Percentiles rank a stretch among this genome's conserved stretches.
phyloP scores from a whole-genome alignment of 768 basidiomycete species.

The Hortiboletus campestris region DNA sequence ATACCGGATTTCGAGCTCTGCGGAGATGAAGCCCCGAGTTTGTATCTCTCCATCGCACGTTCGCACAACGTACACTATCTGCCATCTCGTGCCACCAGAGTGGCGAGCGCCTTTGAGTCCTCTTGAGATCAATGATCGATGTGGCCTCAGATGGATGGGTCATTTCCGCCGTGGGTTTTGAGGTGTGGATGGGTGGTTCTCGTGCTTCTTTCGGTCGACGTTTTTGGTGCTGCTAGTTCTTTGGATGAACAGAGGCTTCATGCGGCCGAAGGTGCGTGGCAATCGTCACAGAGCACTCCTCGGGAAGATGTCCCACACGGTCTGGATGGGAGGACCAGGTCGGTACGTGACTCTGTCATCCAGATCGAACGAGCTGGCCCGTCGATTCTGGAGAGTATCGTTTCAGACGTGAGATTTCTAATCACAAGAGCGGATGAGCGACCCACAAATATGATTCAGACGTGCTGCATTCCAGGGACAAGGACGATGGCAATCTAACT shows the following conservation, averaged over 20 bases:
- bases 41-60: slow-evolving; percentile 27
- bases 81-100: slow-evolving; percentile 8
- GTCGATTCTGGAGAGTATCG: background rate
- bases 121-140: slow-evolving; percentile 24
- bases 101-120: slow-evolving; percentile 8
- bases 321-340: background rate
- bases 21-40: slow-evolving; percentile 27
- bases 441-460: background rate
- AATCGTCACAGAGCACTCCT: background rate
- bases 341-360: background rate
- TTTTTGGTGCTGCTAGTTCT: slow-evolving; percentile 9
- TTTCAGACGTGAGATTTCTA: background rate
- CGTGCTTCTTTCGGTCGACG: slow-evolving; percentile 7
- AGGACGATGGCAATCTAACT: slow-evolving; percentile 1
- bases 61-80: slow-evolving; percentile 18
- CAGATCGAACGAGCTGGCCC: slow-evolving; percentile 3
- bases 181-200: slow-evolving; percentile 1
- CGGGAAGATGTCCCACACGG: background rate
- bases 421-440: background rate
- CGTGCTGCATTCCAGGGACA: slow-evolving; percentile 9
- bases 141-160: slow-evolving; percentile 3
- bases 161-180: slow-evolving; percentile 26
- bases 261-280: background rate
- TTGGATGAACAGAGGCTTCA: background rate
- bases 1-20: slow-evolving; percentile 22